Evolutionary conservation across 2,329 filamentous ascomycete species (phyloP), one percentile per base, ranked within the genome.

Genomic region (Penicillium griseofulvum): DNA sequence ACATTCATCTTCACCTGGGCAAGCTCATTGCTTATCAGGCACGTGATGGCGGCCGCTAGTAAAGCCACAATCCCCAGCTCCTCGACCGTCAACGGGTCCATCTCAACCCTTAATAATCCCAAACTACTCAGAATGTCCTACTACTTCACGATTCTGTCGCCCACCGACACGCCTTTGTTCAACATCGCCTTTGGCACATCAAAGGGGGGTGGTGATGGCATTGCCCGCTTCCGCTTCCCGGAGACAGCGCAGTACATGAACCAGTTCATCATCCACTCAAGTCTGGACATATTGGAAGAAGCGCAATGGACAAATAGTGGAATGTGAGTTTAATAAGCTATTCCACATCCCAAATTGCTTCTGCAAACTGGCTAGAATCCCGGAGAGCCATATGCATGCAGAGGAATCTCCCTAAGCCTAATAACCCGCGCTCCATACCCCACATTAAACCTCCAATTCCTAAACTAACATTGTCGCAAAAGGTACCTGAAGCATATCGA

Each of bases 401-500:
- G 9, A 24, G 5, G 5, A 17, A 43, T 17, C 5, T 9, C 11
- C 16, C 34, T 5, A 17, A 31, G 36, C 36, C 5, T 26, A 49
- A 24, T 16, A 31, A 16, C 37, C 12, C 19, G 11, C 11, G 31
- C 46, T 45, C 11, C 47, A 16, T 29, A 34, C 2, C 29, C 16
- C 36, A 26, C 36, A 46, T 19, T 10, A 16, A 36, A 10, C 7
- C 7, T 28, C 28, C 34, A 19, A 26, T 12, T 14, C 16, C 24
- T 22, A 46, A 52, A 36, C 48, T 59, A 53, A 57, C 31, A 38
- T 26, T 34, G 9, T 26, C 2, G 22, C n/a, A 29, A 61, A 22
- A 95, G 90, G 86, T 97, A 97, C 74, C 87, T 99, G 62, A 97
- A 97, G 75, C 90, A 90, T 74, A 88, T 97, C 75, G 94, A 99